Conservation (phyloP, 768 basidiomycete species). For the Xerocomus spinulosus region DNA sequence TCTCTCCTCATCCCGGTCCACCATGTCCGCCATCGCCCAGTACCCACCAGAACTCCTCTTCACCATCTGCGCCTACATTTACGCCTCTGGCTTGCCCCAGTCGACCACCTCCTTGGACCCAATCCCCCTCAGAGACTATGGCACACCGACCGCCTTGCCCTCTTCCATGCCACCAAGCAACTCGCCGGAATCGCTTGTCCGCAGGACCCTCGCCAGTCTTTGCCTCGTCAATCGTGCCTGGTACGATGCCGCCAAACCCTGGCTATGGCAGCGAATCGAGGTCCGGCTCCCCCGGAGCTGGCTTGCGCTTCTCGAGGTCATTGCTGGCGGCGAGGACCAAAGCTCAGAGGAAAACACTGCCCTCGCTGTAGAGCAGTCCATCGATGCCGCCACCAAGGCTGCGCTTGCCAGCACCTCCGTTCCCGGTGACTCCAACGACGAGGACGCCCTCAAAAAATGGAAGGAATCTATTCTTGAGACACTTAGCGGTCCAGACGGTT, state of each 20-base stretch:
- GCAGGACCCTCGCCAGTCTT: slow-evolving; percentile 62
- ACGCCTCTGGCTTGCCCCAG: slow-evolving; percentile 52
- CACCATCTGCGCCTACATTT: slow-evolving; percentile 69
- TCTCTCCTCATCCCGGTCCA: background rate
- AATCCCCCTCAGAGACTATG: slow-evolving; percentile 41
- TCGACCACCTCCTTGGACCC: slow-evolving; percentile 67
- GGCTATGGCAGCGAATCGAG: slow-evolving; percentile 82
- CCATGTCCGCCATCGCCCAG: slow-evolving; percentile 32
- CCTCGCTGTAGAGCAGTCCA: slow-evolving; percentile 58
- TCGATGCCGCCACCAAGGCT: slow-evolving; percentile 62
- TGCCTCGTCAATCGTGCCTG: slow-evolving; percentile 75
- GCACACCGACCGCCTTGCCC: slow-evolving; percentile 57
- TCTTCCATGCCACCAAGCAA: slow-evolving; percentile 68
- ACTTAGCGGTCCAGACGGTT: slow-evolving; percentile 58
- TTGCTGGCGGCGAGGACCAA: slow-evolving; percentile 64
- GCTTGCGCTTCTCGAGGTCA: slow-evolving; percentile 76
- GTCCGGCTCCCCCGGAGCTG: slow-evolving; percentile 81
- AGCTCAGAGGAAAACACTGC: slow-evolving; percentile 50
- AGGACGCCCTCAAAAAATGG: slow-evolving; percentile 43
- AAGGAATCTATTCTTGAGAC: slow-evolving; percentile 58
- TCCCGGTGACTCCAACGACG: slow-evolving; percentile 34
- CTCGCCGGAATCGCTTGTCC: slow-evolving; percentile 64
- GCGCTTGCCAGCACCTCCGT: slow-evolving; percentile 46
- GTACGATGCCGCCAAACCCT: slow-evolving; percentile 81
- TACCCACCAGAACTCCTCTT: slow-evolving; percentile 73